Conservation (phyloP, 2,329 filamentous ascomycete species). For the Stachybotrys echinatus region DNA sequence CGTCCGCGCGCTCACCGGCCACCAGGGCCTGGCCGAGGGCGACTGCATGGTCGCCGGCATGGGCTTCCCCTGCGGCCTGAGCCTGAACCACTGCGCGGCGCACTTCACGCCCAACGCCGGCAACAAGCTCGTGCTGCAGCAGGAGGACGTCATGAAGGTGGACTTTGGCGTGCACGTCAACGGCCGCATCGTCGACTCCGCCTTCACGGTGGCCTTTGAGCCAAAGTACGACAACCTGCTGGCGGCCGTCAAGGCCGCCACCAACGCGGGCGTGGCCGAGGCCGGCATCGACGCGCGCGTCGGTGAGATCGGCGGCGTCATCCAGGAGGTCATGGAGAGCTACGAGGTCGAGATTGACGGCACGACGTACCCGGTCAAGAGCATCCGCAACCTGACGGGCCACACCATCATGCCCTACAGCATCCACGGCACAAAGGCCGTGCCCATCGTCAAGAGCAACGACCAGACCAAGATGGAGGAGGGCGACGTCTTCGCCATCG, state of each 20-base stretch:
- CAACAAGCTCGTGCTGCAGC: slow-evolving; percentile 68
- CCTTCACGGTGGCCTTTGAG: slow-evolving; percentile 75
- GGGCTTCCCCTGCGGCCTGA: slow-evolving; percentile 81
- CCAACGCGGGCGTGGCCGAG: slow-evolving; percentile 76
- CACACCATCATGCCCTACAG: slow-evolving; percentile 86
- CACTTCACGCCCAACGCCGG: slow-evolving; percentile 86
- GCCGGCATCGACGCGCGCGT: slow-evolving; percentile 90
- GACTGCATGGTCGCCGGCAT: slow-evolving; percentile 75
- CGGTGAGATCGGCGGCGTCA: slow-evolving; percentile 74
- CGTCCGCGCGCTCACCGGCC: slow-evolving; percentile 70
- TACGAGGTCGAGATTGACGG: slow-evolving; percentile 84
- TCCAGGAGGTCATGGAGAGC: slow-evolving; percentile 91
- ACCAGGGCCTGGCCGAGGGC: slow-evolving; percentile 70
- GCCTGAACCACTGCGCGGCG: slow-evolving; percentile 78
- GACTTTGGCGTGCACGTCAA: slow-evolving; percentile 80
- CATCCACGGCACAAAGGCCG: slow-evolving; percentile 89
- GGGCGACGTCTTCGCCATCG: slow-evolving; percentile 90
- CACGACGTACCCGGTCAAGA: slow-evolving; percentile 72
- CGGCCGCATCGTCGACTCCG: slow-evolving; percentile 74
- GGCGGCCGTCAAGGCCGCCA: slow-evolving; percentile 67
- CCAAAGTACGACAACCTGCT: slow-evolving; percentile 70
- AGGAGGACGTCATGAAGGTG: slow-evolving; percentile 75
- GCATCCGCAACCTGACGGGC: slow-evolving; percentile 81
- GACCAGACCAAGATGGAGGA: slow-evolving; percentile 97
- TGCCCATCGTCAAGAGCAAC: slow-evolving; percentile 85